Conservation (phyloP, 257 asterid genomes). For the Solanum etuberosum region DNA sequence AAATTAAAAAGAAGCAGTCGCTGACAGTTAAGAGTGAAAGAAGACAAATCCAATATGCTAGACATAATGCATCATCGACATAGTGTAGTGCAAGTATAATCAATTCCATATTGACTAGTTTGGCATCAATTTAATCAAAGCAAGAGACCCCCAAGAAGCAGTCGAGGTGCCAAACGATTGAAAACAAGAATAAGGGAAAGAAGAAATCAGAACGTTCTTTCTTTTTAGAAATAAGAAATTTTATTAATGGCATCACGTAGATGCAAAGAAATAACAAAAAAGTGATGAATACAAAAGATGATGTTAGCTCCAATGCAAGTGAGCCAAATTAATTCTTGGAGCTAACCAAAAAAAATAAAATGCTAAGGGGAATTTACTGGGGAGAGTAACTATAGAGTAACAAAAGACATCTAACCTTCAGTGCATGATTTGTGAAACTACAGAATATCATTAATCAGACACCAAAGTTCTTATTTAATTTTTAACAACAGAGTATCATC, state of each 20-base stretch:
- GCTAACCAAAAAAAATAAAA: background rate
- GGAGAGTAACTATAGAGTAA: background rate
- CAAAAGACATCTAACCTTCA: background rate
- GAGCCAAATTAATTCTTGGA: background rate
- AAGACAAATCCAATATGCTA: background rate
- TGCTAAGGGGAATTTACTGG: background rate
- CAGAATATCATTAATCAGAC: background rate
- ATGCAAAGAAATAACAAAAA: background rate
- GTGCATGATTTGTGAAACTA: background rate
- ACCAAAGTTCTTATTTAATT: background rate
- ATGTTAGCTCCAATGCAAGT: background rate
- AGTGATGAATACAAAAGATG: background rate
- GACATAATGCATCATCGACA: background rate
- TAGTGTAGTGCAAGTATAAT: background rate
- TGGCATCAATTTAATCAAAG: background rate
- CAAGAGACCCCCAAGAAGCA: background rate
- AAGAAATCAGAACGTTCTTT: no score
- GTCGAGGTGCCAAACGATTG: background rate
- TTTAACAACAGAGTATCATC: background rate
- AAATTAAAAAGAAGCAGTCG: background rate
- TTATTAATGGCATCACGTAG: background rate
- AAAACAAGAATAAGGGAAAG: background rate
- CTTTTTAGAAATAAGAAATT: background rate
- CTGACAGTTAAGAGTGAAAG: background rate
- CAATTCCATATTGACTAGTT: background rate